These are phyloP conservation scores for Antarctomyces pellizariae DNA, from an alignment of 495 filamentous ascomycete species.

Conservation along the genomic window DNA sequence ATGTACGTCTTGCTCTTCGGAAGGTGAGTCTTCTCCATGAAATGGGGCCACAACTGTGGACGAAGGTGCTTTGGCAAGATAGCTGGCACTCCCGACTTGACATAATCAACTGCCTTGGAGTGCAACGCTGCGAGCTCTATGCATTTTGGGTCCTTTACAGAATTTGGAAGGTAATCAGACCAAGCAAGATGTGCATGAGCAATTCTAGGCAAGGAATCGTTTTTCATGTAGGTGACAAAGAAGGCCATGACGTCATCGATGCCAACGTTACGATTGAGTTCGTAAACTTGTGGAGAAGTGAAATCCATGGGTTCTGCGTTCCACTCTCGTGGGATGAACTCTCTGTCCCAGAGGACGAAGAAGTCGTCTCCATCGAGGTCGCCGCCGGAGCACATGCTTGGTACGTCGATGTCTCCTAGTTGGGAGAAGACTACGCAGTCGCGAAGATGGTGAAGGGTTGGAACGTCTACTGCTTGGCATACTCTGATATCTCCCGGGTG, in stretches of 20 bases:
- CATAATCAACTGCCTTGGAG: slow-evolving; percentile 80
- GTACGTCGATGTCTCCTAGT: slow-evolving; percentile 60
- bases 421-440: slow-evolving; percentile 77
- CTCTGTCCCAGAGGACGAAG: slow-evolving; percentile 75
- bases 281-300: slow-evolving; percentile 23
- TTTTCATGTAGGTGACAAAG: slow-evolving; percentile 87
- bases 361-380: slow-evolving; percentile 95
- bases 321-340: slow-evolving; percentile 45
- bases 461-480: slow-evolving; percentile 59
- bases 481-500: slow-evolving; percentile 86
- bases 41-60: slow-evolving; percentile 55
- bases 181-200: slow-evolving; percentile 65
- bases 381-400: slow-evolving; percentile 88
- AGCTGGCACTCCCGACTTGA: slow-evolving; percentile 67
- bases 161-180: slow-evolving; percentile 36
- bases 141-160: slow-evolving; percentile 49
- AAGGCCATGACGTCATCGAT: slow-evolving; percentile 53
- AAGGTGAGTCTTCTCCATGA: slow-evolving; percentile 53
- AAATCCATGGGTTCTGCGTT: slow-evolving; percentile 58
- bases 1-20: slow-evolving; percentile 29
- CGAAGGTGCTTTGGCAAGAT: slow-evolving; percentile 34
- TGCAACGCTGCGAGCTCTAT: slow-evolving; percentile 58
- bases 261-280: slow-evolving; percentile 31
- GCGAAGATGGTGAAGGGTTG: slow-evolving; percentile 44
- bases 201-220: slow-evolving; percentile 57